Percentiles rank a stretch among this genome's conserved stretches.
Conservation (phyloP, 192 early-diverging fungal genomes). For the Glomus cerebriforme region DNA sequence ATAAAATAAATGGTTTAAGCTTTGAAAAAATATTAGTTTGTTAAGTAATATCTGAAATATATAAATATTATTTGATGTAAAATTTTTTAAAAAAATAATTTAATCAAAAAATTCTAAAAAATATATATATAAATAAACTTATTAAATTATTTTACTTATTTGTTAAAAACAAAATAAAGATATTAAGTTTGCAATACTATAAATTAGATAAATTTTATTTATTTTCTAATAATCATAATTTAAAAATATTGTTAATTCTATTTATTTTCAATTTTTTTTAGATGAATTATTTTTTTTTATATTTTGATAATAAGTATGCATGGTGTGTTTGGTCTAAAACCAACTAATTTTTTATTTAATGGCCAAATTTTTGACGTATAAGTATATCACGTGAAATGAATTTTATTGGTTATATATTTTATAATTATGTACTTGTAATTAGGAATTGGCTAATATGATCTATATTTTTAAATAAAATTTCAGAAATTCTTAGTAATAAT, state of each 20-base stretch:
- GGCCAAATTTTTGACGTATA: too few relatives aligned
- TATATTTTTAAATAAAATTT: too few relatives aligned
- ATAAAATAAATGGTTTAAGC: conserved; percentile 23
- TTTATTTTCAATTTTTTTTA: conserved; percentile 20
- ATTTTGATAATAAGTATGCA: conserved; percentile 18
- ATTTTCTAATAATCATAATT: conserved; percentile 12
- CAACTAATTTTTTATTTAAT: too few relatives aligned
- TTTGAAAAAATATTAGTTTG: conserved; percentile 27
- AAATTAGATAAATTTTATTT: neutral
- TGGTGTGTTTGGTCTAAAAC: too few relatives aligned
- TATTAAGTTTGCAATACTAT: conserved; percentile 33
- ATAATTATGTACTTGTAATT: too few relatives aligned
- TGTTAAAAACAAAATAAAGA: conserved; percentile 32
- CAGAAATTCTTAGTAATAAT: too few relatives aligned
- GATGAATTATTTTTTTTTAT: neutral
- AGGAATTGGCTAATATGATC: too few relatives aligned
- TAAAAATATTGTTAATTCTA: conserved; percentile 27
- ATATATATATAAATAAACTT: neutral
- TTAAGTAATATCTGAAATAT: conserved; percentile 19
- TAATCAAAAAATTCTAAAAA: neutral
- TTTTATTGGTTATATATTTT: too few relatives aligned
- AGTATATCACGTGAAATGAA: too few relatives aligned
- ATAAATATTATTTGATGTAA: conserved; percentile 29
- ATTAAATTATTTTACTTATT: neutral
- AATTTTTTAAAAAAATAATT: neutral